Conservation (phyloP, 2,329 filamentous ascomycete genomes). For the Beauveria sp. region DNA sequence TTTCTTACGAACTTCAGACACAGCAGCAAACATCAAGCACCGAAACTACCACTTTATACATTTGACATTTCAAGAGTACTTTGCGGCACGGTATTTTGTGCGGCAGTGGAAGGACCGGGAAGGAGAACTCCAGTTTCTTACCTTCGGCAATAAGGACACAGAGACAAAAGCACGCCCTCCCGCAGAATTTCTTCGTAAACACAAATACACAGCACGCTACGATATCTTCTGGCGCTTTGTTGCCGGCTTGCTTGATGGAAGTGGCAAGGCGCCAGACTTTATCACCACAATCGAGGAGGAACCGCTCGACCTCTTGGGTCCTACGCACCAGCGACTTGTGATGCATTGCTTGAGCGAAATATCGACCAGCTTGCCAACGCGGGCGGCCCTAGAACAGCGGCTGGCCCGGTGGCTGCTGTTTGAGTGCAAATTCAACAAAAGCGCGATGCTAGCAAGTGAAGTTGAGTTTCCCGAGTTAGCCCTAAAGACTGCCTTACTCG, state of each 20-base stretch:
- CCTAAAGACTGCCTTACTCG: background rate
- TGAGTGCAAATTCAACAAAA: background rate
- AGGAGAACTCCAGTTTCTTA: too few species aligned
- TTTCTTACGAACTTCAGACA: slow-evolving; percentile 30
- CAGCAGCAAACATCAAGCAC: too few species aligned
- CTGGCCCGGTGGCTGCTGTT: slow-evolving; percentile 18
- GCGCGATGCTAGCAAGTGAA: slow-evolving; percentile 12
- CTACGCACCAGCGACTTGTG: too few species aligned
- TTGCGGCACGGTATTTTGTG: slow-evolving; percentile 32
- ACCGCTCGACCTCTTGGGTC: too few species aligned
- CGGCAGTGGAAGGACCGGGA: slow-evolving; percentile 21
- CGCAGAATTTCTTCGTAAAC: too few species aligned
- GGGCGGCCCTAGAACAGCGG: slow-evolving; percentile 11
- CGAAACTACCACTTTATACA: slow-evolving; percentile 33
- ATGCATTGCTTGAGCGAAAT: slow-evolving; percentile 18
- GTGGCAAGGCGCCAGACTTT: too few species aligned
- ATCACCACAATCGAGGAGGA: too few species aligned
- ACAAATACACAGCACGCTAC: too few species aligned
- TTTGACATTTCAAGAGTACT: slow-evolving; percentile 35
- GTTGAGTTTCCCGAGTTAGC: slow-evolving; percentile 15
- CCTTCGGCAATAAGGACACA: too few species aligned
- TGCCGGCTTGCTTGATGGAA: too few species aligned
- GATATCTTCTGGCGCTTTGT: too few species aligned
- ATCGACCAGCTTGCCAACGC: slow-evolving; percentile 8
- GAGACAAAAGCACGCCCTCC: too few species aligned